Conservation (phyloP, 257 asterid genomes). For the Buddleja alternifolia region DNA sequence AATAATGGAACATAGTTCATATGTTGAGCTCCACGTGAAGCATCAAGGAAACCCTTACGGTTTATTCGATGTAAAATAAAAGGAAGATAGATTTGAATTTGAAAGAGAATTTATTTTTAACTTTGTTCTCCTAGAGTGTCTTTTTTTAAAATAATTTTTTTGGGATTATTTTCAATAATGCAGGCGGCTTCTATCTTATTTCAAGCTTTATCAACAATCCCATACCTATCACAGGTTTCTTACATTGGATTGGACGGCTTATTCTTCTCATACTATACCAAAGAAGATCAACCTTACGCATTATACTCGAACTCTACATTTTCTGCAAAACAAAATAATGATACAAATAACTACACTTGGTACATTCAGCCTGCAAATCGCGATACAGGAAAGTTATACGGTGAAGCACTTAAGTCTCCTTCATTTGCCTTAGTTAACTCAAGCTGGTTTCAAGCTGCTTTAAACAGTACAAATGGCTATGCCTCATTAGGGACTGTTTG, state of each 20-base stretch:
- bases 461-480: conserved; percentile 38
- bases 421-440: conserved; percentile 25
- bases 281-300: conserved; percentile 38
- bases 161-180: no score
- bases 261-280: conserved; percentile 43
- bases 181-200: conserved; percentile 49
- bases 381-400: conserved; percentile 44
- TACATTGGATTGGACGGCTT: conserved; percentile 54
- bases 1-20: no score
- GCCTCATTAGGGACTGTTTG: conserved; percentile 50
- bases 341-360: conserved; percentile 37
- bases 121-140: neutral
- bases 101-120: neutral
- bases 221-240: conserved; percentile 50
- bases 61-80: no score
- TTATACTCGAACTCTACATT: conserved; percentile 57
- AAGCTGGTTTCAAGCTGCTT: conserved; percentile 46
- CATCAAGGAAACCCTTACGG: no score
- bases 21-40: no score
- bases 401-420: conserved; percentile 34
- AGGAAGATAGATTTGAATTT: no score
- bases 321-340: conserved; percentile 10
- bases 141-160: no score
- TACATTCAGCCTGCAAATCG: conserved; percentile 43
- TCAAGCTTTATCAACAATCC: conserved; percentile 52